These are phyloP conservation scores for Boechera divaricarpa DNA, from an alignment of 345 rosid genomes.

Conservation along the genomic window DNA sequence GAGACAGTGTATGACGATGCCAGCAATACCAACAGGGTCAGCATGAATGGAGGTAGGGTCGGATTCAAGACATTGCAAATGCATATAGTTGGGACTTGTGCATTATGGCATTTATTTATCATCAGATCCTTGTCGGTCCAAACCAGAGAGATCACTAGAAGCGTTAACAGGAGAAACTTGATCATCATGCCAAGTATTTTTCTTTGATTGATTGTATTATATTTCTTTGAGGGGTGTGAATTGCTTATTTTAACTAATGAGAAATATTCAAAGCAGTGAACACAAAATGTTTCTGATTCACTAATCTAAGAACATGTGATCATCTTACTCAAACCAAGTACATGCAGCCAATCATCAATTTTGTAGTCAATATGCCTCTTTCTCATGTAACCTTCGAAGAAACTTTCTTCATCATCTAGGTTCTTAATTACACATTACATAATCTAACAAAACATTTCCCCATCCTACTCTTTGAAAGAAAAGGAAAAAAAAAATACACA, in stretches of 20 bases:
- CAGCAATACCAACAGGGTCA: constrained; percentile 20
- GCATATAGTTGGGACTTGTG: constrained; percentile 26
- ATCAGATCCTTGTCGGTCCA: constrained; percentile 13
- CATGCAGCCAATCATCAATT: too few relatives aligned
- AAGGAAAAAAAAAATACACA: background rate
- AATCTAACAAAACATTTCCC: background rate
- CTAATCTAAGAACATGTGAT: background rate
- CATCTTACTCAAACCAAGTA: background rate
- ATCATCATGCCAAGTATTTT: background rate
- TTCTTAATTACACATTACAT: background rate
- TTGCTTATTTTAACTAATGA: background rate
- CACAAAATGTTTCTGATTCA: background rate
- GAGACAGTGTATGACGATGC: constrained; percentile 32
- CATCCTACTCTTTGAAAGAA: background rate
- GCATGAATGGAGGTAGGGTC: constrained; percentile 18
- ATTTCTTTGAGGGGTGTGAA: background rate
- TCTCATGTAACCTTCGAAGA: background rate
- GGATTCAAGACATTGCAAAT: constrained; percentile 37
- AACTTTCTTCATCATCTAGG: background rate
- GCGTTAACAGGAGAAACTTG: constrained; percentile 15
- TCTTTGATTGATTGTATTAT: background rate
- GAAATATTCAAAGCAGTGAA: background rate
- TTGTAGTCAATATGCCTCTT: too few relatives aligned
- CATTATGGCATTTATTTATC: constrained; percentile 30
- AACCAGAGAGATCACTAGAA: constrained; percentile 12